phyloP scores from a whole-genome alignment of 2,329 filamentous ascomycete genomes.

The Aspergillus unguis region DNA sequence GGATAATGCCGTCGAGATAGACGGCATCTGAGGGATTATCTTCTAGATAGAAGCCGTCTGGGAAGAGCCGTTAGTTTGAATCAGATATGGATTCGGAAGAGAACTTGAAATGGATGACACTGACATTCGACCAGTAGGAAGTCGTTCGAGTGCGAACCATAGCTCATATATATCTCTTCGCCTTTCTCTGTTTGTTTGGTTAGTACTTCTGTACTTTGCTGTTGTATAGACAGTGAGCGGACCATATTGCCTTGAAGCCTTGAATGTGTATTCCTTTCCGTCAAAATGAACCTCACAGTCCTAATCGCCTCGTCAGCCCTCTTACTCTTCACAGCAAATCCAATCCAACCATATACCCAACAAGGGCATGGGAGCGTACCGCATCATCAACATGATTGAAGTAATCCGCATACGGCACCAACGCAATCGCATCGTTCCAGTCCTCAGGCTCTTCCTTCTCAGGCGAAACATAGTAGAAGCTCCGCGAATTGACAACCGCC shows the following conservation, averaged over 20 bases:
- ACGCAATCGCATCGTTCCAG: slow-evolving; percentile 38
- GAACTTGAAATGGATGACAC: background rate
- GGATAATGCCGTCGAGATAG: slow-evolving; percentile 36
- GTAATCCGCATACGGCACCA: slow-evolving; percentile 42
- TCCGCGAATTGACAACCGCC: slow-evolving; percentile 57
- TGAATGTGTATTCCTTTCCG: slow-evolving; percentile 26
- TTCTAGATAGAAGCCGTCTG: slow-evolving; percentile 38
- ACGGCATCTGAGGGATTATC: slow-evolving; percentile 33
- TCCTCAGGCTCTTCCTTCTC: slow-evolving; percentile 31
- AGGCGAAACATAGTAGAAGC: slow-evolving; percentile 55
- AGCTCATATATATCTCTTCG: slow-evolving; percentile 39
- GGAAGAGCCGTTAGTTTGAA: background rate
- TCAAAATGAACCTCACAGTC: slow-evolving; percentile 29
- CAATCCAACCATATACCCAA: too few relatives aligned
- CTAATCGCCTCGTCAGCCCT: slow-evolving; percentile 10
- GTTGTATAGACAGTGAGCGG: background rate
- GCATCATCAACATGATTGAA: slow-evolving; percentile 40
- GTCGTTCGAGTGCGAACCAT: slow-evolving; percentile 39
- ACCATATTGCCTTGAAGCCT: slow-evolving; percentile 27
- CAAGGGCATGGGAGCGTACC: slow-evolving; percentile 19
- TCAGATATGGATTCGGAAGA: background rate
- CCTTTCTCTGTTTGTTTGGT: slow-evolving; percentile 26
- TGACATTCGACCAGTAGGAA: slow-evolving; percentile 37
- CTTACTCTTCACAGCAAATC: background rate
- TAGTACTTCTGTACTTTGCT: background rate